Percentiles rank a stretch among this genome's conserved stretches.
These are phyloP conservation scores for Rhodamnia argentea DNA, from an alignment of 345 rosid species.

Conservation along the genomic window DNA sequence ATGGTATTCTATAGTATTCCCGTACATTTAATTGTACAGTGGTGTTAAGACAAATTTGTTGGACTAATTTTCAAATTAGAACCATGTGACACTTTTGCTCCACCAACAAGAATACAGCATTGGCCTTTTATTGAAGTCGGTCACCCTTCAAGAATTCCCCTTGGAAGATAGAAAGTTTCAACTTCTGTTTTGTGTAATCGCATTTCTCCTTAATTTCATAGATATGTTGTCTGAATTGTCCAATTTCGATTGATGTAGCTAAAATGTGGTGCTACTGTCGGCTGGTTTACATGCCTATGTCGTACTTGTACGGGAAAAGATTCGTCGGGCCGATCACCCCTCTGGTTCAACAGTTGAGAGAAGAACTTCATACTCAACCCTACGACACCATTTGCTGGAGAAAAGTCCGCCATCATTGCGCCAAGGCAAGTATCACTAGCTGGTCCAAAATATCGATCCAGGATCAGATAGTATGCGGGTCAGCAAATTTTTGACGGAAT, in stretches of 20 bases:
- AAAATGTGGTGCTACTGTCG: slow-evolving; percentile 31
- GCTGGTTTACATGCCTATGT: slow-evolving; percentile 28
- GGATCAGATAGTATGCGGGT: background rate
- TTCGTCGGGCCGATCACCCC: slow-evolving; percentile 28
- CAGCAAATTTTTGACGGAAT: background rate
- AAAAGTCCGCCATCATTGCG: slow-evolving; percentile 15
- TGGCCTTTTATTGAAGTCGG: background rate
- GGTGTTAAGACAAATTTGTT: background rate
- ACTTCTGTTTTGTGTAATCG: background rate
- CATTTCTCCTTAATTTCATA: background rate
- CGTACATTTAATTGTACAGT: background rate
- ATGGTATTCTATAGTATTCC: background rate
- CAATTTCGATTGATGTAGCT: slow-evolving; percentile 6
- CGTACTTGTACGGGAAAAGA: slow-evolving; percentile 23
- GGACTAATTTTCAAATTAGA: background rate
- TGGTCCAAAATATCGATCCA: background rate
- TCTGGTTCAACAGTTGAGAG: slow-evolving; percentile 15
- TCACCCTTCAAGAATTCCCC: background rate
- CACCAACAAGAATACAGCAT: background rate
- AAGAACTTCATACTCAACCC: slow-evolving; percentile 16
- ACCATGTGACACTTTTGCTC: background rate
- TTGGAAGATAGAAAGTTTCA: background rate
- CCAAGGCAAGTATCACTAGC: background rate
- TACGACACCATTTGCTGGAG: slow-evolving; percentile 15
- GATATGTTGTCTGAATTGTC: background rate